Evolutionary conservation across 495 filamentous ascomycete genomes (phyloP), one percentile per base, ranked within the genome.

Genomic region (Neurospora sp.): DNA sequence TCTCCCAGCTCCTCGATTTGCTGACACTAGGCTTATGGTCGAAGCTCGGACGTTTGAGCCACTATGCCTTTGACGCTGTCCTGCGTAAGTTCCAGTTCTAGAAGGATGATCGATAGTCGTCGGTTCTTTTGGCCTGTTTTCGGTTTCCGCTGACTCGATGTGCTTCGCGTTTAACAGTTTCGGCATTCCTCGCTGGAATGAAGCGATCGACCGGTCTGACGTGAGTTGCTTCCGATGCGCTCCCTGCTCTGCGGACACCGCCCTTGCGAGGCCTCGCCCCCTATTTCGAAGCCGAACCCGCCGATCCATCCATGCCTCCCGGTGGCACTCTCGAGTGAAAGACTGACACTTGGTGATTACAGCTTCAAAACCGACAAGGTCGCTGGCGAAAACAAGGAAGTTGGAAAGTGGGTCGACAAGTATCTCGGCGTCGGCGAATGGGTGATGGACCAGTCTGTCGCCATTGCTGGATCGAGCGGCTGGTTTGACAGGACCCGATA

Each of bases 381-480:
- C 75, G 87, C 92, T 74, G 81, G 82, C 75, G 93, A 97, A 54
- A 94, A 89, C 81, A 92, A 93, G 82, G 91, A 95, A 72, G 79
- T 97, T 77, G 92, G 93, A 81, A 91, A 90, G 77, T 98, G 94
- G 92, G 88, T 99, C 76, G 93, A 95, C 78, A 97, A 91, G 81
- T 99, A 99, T 84, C 90, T 99, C 73, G 93, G 93, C 70, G 90
- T 98, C 59, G 96, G 96, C 80, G 96, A 99, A 83, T 96, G 93
- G 93, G 92, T 97, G 71, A 95, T 99, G 94, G 96, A 99, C 79
- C 92, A 95, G 84, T 96, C 94, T 6, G 93, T 98, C 37, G 94
- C 94, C 37, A 86, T 97, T 71, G 90, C 97, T 83, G 91, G 94
- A 17, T 90, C 92, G 17, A 96, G 92, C 81, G 87, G 89, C 39